Percentiles rank a stretch among this genome's conserved stretches.
These are phyloP conservation scores for Fraxinus velutina DNA, from an alignment of 305 asterid species.

Conservation along the genomic window DNA sequence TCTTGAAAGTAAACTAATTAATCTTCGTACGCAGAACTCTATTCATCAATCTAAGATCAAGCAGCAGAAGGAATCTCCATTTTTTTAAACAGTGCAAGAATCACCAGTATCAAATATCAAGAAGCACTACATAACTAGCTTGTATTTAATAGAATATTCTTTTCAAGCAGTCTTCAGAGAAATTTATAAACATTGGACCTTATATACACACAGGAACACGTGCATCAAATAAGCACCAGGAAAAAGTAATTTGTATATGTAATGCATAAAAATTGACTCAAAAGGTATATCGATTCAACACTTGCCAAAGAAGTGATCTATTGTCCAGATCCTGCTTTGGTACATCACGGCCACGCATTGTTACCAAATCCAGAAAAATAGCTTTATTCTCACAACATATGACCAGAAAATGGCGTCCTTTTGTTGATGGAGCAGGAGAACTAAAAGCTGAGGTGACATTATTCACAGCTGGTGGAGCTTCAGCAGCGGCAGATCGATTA, in stretches of 20 bases:
- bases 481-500: constrained; percentile 88
- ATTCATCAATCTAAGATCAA: constrained; percentile 20
- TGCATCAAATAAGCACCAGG: background rate
- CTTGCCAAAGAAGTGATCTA: constrained; percentile 89
- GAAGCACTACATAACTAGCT: background rate
- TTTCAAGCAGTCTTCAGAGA: background rate
- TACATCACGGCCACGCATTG: constrained; percentile 99
- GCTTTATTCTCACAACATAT: constrained; percentile 97
- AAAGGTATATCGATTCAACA: constrained; percentile 22
- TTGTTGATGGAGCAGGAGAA: constrained; percentile 89
- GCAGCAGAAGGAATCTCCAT: constrained; percentile 12
- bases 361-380: constrained; percentile 90
- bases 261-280: constrained; percentile 5
- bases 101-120: background rate
- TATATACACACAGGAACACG: background rate
- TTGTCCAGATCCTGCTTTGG: constrained; percentile 98
- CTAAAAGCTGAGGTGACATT: constrained; percentile 74
- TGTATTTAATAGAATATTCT: background rate
- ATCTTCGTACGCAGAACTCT: constrained; percentile 6
- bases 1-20: constrained; percentile 3
- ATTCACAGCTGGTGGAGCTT: constrained; percentile 85
- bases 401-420: constrained; percentile 97
- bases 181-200: constrained; percentile 13
- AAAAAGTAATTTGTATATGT: constrained; percentile 11
- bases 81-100: constrained; percentile 7